These are phyloP conservation scores for Septoria petroselini DNA, from an alignment of 2,329 filamentous ascomycete genomes.

Conservation along the genomic window DNA sequence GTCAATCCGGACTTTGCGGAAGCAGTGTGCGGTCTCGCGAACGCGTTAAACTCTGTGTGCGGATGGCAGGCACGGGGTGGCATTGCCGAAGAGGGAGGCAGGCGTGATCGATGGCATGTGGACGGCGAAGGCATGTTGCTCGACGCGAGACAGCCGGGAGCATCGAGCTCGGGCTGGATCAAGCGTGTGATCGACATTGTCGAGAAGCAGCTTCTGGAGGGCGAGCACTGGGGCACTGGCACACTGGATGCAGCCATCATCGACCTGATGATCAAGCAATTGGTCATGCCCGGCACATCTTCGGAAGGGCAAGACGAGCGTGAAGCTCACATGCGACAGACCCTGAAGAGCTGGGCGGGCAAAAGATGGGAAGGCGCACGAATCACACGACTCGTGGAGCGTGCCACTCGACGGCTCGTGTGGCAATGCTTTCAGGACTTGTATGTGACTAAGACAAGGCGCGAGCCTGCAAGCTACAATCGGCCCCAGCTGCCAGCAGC, in stretches of 20 bases:
- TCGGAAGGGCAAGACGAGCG: slow-evolving; percentile 38
- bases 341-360: slow-evolving; percentile 59
- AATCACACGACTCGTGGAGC: slow-evolving; percentile 77
- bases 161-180: slow-evolving; percentile 72
- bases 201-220: slow-evolving; percentile 78
- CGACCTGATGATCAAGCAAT: slow-evolving; percentile 45
- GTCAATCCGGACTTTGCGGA: slow-evolving; percentile 96
- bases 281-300: slow-evolving; percentile 41
- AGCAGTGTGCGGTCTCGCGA: slow-evolving; percentile 91
- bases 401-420: slow-evolving; percentile 70
- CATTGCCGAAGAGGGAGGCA: slow-evolving; percentile 68
- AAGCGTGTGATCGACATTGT: slow-evolving; percentile 90
- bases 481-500: slow-evolving; percentile 70
- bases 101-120: slow-evolving; percentile 89
- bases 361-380: slow-evolving; percentile 85
- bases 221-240: slow-evolving; percentile 79
- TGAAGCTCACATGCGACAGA: slow-evolving; percentile 39
- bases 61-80: slow-evolving; percentile 90
- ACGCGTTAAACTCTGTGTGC: slow-evolving; percentile 93
- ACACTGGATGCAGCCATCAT: slow-evolving; percentile 52
- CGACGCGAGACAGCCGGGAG: slow-evolving; percentile 62
- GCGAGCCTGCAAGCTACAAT: slow-evolving; percentile 59
- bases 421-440: slow-evolving; percentile 88
- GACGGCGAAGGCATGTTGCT: slow-evolving; percentile 77
- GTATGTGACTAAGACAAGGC: slow-evolving; percentile 61